phyloP scores from a whole-genome alignment of 306 rosid species.

The Pterocarpus macrocarpus region DNA sequence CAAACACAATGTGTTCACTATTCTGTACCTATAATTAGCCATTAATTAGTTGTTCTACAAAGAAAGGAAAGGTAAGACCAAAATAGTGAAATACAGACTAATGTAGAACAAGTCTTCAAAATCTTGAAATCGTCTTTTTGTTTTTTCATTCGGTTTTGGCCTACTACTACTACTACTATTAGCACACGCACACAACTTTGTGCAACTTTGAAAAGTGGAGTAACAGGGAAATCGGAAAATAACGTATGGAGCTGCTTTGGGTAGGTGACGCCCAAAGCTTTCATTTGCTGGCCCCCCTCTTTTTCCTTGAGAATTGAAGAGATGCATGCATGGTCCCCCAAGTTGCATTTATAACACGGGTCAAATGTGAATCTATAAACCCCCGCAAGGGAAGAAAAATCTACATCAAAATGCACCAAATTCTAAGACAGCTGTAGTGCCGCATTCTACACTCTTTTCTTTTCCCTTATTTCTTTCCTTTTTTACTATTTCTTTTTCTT shows the following conservation, averaged over 20 bases:
- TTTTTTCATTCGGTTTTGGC: neutral
- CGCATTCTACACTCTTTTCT: neutral
- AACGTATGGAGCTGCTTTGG: neutral
- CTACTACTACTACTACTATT: neutral
- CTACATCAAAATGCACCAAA: slow-evolving; percentile 19
- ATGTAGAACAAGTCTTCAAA: neutral
- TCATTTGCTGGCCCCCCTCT: neutral
- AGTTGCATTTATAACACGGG: slow-evolving; percentile 20
- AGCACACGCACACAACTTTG: slow-evolving; percentile 25
- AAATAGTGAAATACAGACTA: too few relatives aligned
- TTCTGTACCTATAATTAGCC: too few relatives aligned
- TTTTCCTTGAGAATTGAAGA: neutral
- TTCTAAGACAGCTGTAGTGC: slow-evolving; percentile 1
- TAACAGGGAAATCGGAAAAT: neutral
- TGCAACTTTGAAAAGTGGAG: slow-evolving; percentile 1
- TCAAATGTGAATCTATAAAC: slow-evolving; percentile 21
- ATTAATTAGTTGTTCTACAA: too few relatives aligned
- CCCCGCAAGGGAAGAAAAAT: neutral
- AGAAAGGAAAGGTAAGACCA: neutral
- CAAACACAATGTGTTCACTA: too few relatives aligned
- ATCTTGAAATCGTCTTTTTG: neutral
- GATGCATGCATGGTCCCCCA: slow-evolving; percentile 10
- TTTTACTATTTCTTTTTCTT: neutral
- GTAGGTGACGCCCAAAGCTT: neutral
- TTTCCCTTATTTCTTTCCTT: neutral